phyloP scores from a whole-genome alignment of 73 alveolate species.

The Paramecium octaurelia region DNA sequence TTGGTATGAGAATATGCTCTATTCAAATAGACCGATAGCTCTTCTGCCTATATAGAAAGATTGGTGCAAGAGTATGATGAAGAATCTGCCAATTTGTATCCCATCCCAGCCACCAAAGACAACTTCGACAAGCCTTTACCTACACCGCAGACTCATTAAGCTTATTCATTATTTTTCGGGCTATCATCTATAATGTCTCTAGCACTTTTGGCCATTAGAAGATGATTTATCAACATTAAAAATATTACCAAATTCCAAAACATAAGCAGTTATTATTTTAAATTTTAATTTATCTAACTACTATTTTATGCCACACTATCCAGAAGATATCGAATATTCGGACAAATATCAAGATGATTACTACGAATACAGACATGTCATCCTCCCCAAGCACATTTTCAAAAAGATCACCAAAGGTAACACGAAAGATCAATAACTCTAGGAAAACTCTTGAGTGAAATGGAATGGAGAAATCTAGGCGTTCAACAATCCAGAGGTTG shows the following conservation, averaged over 20 bases:
- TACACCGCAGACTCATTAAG: constrained; percentile 51
- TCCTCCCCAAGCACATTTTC: constrained; percentile 76
- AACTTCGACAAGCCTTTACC: constrained; percentile 59
- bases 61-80: constrained; percentile 55
- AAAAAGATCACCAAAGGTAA: constrained; percentile 75
- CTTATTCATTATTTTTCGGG: constrained; percentile 49
- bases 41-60: constrained; percentile 59
- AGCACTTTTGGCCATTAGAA: constrained; percentile 19
- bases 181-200: constrained; percentile 47
- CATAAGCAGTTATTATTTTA: not conserved
- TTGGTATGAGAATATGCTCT: not conserved
- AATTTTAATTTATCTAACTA: not conserved
- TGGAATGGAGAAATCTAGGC: constrained; percentile 93
- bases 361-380: constrained; percentile 89
- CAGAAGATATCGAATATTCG: constrained; percentile 91
- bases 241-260: not conserved
- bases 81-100: constrained; percentile 59
- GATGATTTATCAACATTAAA: not conserved
- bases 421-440: not conserved
- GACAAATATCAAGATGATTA: constrained; percentile 86
- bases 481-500: constrained; percentile 91
- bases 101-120: constrained; percentile 63
- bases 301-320: constrained; percentile 83
- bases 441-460: constrained; percentile 81
- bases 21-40: not conserved